Base-by-base conservation (phyloP, 345 rosid genomes). In the Sisymbrium irio region DNA sequence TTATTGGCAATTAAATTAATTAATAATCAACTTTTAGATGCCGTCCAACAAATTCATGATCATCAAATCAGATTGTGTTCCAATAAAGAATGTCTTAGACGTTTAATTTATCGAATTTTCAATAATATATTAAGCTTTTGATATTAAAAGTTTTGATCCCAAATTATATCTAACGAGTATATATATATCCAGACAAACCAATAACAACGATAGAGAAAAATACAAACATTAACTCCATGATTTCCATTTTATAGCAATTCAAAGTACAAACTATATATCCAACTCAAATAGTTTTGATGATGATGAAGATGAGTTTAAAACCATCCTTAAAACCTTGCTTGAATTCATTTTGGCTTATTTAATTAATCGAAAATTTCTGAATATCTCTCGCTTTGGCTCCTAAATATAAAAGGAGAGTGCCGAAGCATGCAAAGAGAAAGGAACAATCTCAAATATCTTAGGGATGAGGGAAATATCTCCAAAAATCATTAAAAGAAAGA, bases 61-160 rank as follows among this genome's bases (percentile, higher is more conserved):
- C 57, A 50, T 45, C 49, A 68, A 42, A 75, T 68, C 74, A 67
- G 74, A 75, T 69, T 53, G 15, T 75, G 69, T 62, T 60, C 63
- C 73, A 60, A 51, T 61, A 67, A 74, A 74, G 73, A 74, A 41
- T 30, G 19, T 40, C 32, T 28, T 51, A 27, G 25, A 37, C 13
- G 60, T 39, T 51, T 53, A 15, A 27, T 39, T 53, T 37, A 22
- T n/a, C 13, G 27, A 32, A 2, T 32, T 14, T 8, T 35, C 2
- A 27, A 45, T 30, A 5, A 19, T 10, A 62, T 41, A 28, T 19
- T 40, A 13, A 54, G 32, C 5, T 50, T 22, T 32, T 50, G 22
- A 22, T 50, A 22, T 13, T 13, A 14, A 20, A 27, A 13, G 1
- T 13, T 71, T 37, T 1, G 6, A 27, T 25, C 11, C 15, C 39